A percentile compares a stretch with the other conserved stretches of the same genome.
phyloP scores from a whole-genome alignment of 306 rosid species.

The Quercus robur region DNA sequence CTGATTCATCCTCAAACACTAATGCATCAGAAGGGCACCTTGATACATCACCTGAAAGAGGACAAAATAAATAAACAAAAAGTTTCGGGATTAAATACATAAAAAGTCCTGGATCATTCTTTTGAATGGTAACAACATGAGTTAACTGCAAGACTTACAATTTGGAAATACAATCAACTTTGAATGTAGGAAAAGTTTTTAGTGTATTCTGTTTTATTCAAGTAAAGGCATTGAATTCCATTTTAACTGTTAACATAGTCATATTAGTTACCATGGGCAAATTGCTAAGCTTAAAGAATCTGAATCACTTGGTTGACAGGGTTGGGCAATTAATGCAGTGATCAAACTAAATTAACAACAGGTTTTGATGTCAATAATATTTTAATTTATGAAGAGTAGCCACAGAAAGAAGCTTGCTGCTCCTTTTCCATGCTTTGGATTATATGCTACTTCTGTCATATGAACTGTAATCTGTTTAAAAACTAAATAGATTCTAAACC shows the following conservation, averaged over 20 bases:
- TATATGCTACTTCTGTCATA: background rate
- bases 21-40: constrained; percentile 57
- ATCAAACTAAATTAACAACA: background rate
- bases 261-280: background rate
- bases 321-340: background rate
- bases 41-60: constrained; percentile 65
- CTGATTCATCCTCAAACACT: constrained; percentile 82
- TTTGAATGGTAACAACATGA: background rate
- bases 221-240: background rate
- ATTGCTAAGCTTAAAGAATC: background rate
- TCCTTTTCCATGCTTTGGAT: background rate
- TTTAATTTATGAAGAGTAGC: too few relatives aligned
- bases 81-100: constrained; percentile 5
- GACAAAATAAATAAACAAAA: background rate
- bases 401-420: too few relatives aligned
- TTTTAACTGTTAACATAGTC: background rate
- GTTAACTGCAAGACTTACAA: background rate
- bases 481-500: background rate
- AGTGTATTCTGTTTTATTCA: background rate
- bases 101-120: background rate
- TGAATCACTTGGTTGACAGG: background rate
- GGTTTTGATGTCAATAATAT: too few relatives aligned
- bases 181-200: background rate
- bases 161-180: background rate
- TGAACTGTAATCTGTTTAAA: background rate